Conservation (phyloP, 202 grass and related monocot species). For the Cymbopogon flexuosus region DNA sequence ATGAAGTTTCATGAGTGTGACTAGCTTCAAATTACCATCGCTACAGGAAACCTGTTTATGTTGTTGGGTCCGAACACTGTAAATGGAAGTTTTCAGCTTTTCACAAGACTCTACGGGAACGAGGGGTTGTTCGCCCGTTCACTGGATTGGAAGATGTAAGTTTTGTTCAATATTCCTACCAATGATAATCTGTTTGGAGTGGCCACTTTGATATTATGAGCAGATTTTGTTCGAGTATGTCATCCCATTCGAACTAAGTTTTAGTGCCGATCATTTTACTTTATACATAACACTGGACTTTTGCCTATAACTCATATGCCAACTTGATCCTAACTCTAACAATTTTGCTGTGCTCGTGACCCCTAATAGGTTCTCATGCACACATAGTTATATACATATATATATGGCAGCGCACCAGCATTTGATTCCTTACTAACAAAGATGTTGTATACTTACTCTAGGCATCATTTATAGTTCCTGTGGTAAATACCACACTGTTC, state of each 20-base stretch:
- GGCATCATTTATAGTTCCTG: background rate
- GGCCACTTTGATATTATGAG: constrained; percentile 10
- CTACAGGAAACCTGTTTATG: constrained; percentile 89
- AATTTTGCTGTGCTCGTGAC: background rate
- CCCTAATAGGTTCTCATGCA: background rate
- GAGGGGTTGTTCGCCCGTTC: constrained; percentile 66
- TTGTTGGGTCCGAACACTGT: constrained; percentile 77
- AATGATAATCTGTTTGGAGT: background rate
- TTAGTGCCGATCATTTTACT: background rate
- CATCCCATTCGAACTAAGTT: constrained; percentile 7
- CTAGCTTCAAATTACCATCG: constrained; percentile 30
- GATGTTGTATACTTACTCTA: background rate
- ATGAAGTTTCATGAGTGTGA: constrained; percentile 3
- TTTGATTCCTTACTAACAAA: no score
- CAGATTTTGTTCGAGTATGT: background rate
- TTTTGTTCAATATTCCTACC: background rate
- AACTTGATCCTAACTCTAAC: background rate
- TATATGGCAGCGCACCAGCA: background rate
- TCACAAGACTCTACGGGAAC: constrained; percentile 68
- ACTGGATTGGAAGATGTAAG: constrained; percentile 95
- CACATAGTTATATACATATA: background rate
- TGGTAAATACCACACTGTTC: background rate
- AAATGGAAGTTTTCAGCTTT: constrained; percentile 91
- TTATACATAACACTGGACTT: constrained; percentile 3
- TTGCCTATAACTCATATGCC: background rate